Evolutionary conservation across 768 basidiomycete species (phyloP).

Genomic region (Pleurotus cornucopiae): DNA sequence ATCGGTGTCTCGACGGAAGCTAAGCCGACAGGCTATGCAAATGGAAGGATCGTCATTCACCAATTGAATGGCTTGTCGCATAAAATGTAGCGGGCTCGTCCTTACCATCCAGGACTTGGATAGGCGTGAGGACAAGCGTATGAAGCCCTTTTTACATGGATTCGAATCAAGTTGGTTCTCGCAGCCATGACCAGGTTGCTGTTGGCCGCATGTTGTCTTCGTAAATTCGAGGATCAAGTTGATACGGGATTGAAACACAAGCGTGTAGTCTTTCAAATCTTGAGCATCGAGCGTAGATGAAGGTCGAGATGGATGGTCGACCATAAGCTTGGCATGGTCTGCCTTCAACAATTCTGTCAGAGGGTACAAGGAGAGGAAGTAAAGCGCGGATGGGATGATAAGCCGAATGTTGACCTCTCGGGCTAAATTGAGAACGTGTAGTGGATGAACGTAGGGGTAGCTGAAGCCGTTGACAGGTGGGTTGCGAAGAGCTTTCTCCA

Average conservation of each 20-base stretch:
- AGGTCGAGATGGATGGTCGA: conserved; percentile 46
- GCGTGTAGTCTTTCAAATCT: conserved; percentile 47
- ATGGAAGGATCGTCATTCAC: conserved; percentile 33
- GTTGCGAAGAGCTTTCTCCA: conserved; percentile 40
- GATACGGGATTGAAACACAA: conserved; percentile 55
- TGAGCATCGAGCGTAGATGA: conserved; percentile 34
- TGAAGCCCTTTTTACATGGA: conserved; percentile 25
- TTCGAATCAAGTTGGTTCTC: conserved; percentile 28
- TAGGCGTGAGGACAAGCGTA: conserved; percentile 36
- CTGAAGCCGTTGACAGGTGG: conserved; percentile 38
- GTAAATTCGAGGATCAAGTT: conserved; percentile 45
- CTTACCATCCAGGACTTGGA: conserved; percentile 44
- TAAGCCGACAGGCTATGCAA: conserved; percentile 38
- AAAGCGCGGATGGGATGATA: conserved; percentile 47
- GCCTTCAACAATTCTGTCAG: conserved; percentile 41
- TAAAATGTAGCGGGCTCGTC: conserved; percentile 52
- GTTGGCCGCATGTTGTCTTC: conserved; percentile 30
- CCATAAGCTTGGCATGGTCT: conserved; percentile 49
- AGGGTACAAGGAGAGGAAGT: conserved; percentile 56
- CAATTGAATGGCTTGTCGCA: conserved; percentile 40
- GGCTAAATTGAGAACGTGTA: conserved; percentile 55
- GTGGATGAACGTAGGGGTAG: conserved; percentile 57
- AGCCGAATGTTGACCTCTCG: conserved; percentile 43
- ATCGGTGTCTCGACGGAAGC: conserved; percentile 37
- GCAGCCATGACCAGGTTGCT: conserved; percentile 20